phyloP scores from a whole-genome alignment of 176 grass and related monocot genomes.

The Aegilops bicornis region DNA sequence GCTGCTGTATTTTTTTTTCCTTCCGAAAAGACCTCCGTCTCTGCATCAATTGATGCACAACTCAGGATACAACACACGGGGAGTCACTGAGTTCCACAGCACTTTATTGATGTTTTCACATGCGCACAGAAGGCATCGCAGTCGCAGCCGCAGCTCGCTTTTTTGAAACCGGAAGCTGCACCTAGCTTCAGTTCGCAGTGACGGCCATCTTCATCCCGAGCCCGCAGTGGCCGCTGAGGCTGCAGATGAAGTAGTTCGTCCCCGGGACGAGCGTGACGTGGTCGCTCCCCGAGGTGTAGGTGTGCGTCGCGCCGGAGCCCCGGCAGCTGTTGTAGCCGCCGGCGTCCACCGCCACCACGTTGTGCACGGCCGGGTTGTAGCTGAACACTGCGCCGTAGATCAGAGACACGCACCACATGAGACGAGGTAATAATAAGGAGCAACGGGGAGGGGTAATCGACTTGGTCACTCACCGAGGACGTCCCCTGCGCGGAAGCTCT shows the following conservation, averaged over 20 bases:
- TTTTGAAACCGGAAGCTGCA: background rate
- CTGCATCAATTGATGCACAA: background rate
- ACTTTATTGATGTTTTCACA: background rate
- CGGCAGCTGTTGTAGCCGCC: constrained; percentile 56
- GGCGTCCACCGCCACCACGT: constrained; percentile 68
- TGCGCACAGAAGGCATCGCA: background rate
- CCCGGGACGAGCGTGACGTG: constrained; percentile 48
- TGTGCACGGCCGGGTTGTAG: constrained; percentile 58
- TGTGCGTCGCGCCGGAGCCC: constrained; percentile 14
- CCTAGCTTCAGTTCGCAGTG: constrained; percentile 29
- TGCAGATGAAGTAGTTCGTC: constrained; percentile 83
- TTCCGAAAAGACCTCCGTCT: no score
- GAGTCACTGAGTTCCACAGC: background rate
- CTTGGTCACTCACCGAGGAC: constrained; percentile 48
- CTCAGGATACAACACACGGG: background rate
- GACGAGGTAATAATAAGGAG: background rate
- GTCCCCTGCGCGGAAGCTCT: constrained; percentile 59
- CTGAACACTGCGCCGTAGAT: constrained; percentile 52
- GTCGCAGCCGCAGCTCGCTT: no score
- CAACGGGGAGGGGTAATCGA: no score
- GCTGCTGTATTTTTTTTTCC: background rate
- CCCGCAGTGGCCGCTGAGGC: constrained; percentile 56
- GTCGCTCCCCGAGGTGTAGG: constrained; percentile 59
- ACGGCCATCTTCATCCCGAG: constrained; percentile 76
- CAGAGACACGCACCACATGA: background rate